Conservation (phyloP, 2,329 filamentous ascomycete genomes). For the Diplodia corticola region DNA sequence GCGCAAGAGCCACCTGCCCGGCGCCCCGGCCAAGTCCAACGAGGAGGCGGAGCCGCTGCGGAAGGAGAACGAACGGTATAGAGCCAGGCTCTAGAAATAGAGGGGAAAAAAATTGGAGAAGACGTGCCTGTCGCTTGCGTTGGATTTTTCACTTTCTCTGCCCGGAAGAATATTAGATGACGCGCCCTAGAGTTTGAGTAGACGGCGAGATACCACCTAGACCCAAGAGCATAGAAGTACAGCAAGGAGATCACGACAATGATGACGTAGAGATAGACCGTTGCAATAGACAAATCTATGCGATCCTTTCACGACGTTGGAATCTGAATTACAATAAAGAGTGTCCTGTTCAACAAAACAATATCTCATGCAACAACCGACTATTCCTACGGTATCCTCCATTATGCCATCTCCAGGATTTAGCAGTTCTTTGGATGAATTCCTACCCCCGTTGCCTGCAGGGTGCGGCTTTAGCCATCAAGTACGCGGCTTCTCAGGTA, state of each 20-base stretch:
- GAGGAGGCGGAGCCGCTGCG: slow-evolving; percentile 46
- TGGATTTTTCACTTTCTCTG: background rate
- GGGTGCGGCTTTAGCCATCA: too few species aligned
- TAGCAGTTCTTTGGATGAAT: too few species aligned
- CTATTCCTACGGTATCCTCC: too few species aligned
- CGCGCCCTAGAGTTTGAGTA: background rate
- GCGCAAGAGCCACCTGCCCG: slow-evolving; percentile 53
- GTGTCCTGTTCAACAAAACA: too few species aligned
- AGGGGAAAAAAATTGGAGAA: background rate
- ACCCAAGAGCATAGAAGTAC: background rate
- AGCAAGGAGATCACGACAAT: background rate
- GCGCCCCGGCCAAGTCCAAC: slow-evolving; percentile 35
- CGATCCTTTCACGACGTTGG: background rate
- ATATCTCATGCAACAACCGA: too few species aligned
- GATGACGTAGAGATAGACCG: background rate
- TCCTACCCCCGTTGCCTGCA: too few species aligned
- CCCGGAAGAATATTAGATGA: background rate
- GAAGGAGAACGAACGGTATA: slow-evolving; percentile 43
- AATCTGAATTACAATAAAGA: background rate
- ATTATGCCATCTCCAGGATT: too few species aligned
- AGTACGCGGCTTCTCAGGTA: too few species aligned
- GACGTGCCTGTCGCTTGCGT: background rate
- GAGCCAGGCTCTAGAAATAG: slow-evolving; percentile 44
- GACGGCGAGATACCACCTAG: slow-evolving; percentile 20
- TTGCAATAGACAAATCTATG: background rate